These are phyloP conservation scores for Tolypocladium endophyticum DNA, from an alignment of 2,329 filamentous ascomycete genomes.

Conservation along the genomic window DNA sequence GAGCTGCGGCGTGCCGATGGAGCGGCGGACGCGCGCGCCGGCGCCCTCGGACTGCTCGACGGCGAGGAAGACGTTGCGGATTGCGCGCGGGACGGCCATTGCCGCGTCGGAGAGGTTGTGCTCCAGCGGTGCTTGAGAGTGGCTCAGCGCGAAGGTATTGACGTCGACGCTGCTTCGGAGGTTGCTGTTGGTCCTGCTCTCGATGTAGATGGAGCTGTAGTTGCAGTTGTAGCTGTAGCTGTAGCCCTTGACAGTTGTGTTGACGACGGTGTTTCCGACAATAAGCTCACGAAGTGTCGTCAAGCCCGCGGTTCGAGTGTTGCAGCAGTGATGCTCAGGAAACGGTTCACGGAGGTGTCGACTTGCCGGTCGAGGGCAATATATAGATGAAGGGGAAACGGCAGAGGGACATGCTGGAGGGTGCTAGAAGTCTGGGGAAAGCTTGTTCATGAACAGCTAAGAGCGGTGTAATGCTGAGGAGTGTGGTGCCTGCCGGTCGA, in stretches of 20 bases:
- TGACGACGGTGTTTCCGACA: neutral
- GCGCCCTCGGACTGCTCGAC: constrained; percentile 80
- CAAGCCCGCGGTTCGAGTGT: constrained; percentile 17
- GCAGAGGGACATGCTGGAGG: neutral
- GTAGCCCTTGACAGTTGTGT: neutral
- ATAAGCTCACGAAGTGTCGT: constrained; percentile 11
- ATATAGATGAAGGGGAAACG: neutral
- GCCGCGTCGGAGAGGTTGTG: constrained; percentile 15
- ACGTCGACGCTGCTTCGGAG: neutral
- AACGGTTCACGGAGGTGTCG: constrained; percentile 16
- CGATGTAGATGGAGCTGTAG: neutral
- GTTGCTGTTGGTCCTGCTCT: neutral
- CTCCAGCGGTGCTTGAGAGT: neutral
- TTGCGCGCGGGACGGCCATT: constrained; percentile 62
- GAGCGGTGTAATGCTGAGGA: neutral
- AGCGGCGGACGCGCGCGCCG: constrained; percentile 76
- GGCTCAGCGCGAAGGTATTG: neutral
- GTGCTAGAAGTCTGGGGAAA: neutral
- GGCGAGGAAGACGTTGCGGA: constrained; percentile 75
- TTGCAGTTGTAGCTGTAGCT: neutral
- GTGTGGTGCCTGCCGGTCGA: neutral
- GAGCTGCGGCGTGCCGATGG: constrained; percentile 73
- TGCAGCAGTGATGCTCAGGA: constrained; percentile 15
- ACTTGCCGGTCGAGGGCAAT: neutral
- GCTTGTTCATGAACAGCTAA: neutral